Percentiles rank a stretch among this genome's conserved stretches.
Conservation (phyloP, 2,329 filamentous ascomycete genomes). For the Ophiostoma sp. region DNA sequence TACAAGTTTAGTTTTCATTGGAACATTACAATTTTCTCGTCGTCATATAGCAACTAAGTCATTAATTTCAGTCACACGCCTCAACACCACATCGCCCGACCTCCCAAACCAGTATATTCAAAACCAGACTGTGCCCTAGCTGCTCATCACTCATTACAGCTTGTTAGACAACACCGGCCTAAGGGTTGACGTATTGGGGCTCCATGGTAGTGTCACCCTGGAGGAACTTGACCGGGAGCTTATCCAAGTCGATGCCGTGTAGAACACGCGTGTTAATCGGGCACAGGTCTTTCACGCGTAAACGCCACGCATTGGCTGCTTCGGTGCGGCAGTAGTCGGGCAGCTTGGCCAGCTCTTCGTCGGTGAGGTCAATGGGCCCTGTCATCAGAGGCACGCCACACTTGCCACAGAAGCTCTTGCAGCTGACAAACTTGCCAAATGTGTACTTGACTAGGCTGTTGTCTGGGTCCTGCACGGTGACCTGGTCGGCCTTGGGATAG, state of each 20-base stretch:
- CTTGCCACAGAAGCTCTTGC: conserved; percentile 45
- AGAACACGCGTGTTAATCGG: conserved; percentile 41
- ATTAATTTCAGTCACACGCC: background rate
- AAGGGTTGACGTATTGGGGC: conserved; percentile 42
- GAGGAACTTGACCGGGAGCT: conserved; percentile 26
- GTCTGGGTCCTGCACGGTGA: conserved; percentile 39
- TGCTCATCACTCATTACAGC: background rate
- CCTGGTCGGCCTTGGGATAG: conserved; percentile 39
- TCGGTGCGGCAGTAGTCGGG: conserved; percentile 29
- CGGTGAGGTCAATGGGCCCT: conserved; percentile 30
- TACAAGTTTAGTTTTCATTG: background rate
- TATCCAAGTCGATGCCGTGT: conserved; percentile 36
- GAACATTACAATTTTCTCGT: too few species aligned
- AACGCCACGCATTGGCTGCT: conserved; percentile 22
- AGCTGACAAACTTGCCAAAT: conserved; percentile 34
- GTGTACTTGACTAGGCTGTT: conserved; percentile 39
- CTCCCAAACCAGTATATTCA: too few species aligned
- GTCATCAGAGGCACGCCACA: conserved; percentile 45
- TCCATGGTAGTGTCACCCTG: conserved; percentile 32
- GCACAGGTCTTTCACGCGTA: conserved; percentile 23
- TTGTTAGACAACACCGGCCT: background rate
- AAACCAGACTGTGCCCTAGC: too few species aligned
- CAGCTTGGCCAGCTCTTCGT: conserved; percentile 37
- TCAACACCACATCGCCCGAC: background rate
- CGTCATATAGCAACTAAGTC: too few species aligned